phyloP scores from a whole-genome alignment of 257 asterid species.

The Gentiana macrophylla region DNA sequence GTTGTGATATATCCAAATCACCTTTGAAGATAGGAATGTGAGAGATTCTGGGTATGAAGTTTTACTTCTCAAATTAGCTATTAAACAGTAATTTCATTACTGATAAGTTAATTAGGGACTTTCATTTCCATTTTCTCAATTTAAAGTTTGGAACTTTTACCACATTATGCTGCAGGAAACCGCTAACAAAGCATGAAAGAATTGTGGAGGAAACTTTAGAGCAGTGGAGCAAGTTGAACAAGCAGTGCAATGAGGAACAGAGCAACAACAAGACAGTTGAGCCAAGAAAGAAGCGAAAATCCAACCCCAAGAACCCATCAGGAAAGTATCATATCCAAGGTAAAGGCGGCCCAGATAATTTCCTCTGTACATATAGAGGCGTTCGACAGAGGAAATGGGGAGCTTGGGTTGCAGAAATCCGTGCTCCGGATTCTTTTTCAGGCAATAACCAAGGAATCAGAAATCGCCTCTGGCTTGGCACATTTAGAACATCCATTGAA shows the following conservation, averaged over 20 bases:
- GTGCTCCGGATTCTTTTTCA: constrained; percentile 9
- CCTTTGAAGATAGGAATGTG: too few relatives aligned
- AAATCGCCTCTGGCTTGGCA: constrained; percentile 24
- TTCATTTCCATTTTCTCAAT: too few relatives aligned
- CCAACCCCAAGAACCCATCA: constrained; percentile 9
- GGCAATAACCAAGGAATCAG: not conserved
- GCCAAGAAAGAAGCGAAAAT: constrained; percentile 1
- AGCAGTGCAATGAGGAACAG: not conserved
- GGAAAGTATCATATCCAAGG: constrained; percentile 18
- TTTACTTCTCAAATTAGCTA: too few relatives aligned
- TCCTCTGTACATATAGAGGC: constrained; percentile 12
- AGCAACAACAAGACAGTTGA: not conserved
- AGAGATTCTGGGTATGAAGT: too few relatives aligned
- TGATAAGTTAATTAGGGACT: too few relatives aligned
- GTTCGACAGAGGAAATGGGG: constrained; percentile 32
- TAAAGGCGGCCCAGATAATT: constrained; percentile 27
- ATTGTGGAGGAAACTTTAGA: constrained; percentile 8
- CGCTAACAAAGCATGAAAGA: constrained; percentile 3
- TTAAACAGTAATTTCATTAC: too few relatives aligned
- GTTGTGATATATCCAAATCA: too few relatives aligned
- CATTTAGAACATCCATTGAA: constrained; percentile 16
- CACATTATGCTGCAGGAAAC: not conserved
- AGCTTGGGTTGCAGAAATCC: constrained; percentile 29
- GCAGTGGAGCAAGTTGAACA: constrained; percentile 7
- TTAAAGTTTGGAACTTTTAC: not conserved